Conservation (phyloP, 805 yeast species). For the Monosporozyma aquatica region DNA sequence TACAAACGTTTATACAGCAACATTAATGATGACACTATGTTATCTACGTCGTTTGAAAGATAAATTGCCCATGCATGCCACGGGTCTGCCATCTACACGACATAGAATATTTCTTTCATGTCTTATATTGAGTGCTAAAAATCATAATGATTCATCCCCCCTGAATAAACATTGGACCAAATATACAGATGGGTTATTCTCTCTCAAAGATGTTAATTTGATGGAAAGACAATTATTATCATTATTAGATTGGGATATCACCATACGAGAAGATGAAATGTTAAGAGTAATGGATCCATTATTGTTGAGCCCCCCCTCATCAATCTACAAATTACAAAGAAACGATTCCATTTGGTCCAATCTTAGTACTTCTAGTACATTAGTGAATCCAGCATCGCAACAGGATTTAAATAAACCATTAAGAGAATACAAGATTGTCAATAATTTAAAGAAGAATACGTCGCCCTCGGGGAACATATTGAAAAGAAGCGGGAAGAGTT, state of each 20-base stretch:
- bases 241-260: constrained; percentile 61
- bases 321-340: constrained; percentile 20
- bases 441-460: not conserved
- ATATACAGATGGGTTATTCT: constrained; percentile 65
- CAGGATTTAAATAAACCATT: constrained; percentile 5
- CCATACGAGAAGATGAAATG: constrained; percentile 59
- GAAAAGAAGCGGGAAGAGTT: constrained; percentile 21
- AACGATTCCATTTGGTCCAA: constrained; percentile 12
- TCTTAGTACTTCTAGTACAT: constrained; percentile 13
- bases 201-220: constrained; percentile 57
- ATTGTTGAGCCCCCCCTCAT: constrained; percentile 36
- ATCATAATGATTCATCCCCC: constrained; percentile 72
- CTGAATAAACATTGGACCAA: constrained; percentile 71
- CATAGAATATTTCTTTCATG: constrained; percentile 73
- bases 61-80: constrained; percentile 58
- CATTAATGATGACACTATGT: constrained; percentile 60
- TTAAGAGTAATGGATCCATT: constrained; percentile 58
- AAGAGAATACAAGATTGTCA: not conserved
- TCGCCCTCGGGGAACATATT: not conserved
- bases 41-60: constrained; percentile 51
- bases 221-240: constrained; percentile 70
- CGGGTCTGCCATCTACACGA: constrained; percentile 68
- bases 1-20: constrained; percentile 73
- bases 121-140: constrained; percentile 60
- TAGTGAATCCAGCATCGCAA: constrained; percentile 10